Evolutionary conservation across 1,284 basidiomycete species (phyloP), one percentile per base, ranked within the genome.

Genomic region (Naganishia sp.): DNA sequence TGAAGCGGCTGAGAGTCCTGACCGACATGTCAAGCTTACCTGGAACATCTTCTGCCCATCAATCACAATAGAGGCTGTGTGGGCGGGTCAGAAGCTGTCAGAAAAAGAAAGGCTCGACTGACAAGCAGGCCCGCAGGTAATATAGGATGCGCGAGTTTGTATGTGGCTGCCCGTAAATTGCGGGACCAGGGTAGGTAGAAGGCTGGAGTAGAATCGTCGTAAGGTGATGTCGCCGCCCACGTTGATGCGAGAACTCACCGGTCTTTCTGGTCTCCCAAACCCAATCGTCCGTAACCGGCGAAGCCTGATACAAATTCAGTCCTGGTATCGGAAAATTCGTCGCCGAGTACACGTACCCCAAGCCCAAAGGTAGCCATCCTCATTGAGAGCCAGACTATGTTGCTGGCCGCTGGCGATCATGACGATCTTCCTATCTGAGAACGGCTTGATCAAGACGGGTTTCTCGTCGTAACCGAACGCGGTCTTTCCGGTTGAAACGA

Each of bases 321-420:
- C 90, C 85, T 74, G 88, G 88, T 92, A 88, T n/a, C n/a, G 5
- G 28, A 89, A 89, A 87, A 71, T 89, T 88, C 77, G 32, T 49
- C 13, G 17, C 35, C 7, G 35, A n/a, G 4, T 39, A 39, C 11
- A 35, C 57, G 88, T 90, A 3, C 90, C 90, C 91, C 92, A 95
- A 10, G 90, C 89, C 72, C 90, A 92, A 10, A 93, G 88, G 65
- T 73, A 88, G 82, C 91, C 90, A 11, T 87, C 83, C n/a, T 84
- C 82, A 74, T 90, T 90, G 5, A 94, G 78, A 2, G 92, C 92
- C 54, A 94, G 81, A 65, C 85, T 87, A 75, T 97, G 94, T 74
- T 94, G 90, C 67, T 88, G 88, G 0, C 94, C 94, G 53, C 88
- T 92, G 0, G 89, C 84, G 68, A 97, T 89, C 72, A 92, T 82